These are phyloP conservation scores for Flaveria floridana DNA, from an alignment of 140 eudicot species.

Conservation along the genomic window DNA sequence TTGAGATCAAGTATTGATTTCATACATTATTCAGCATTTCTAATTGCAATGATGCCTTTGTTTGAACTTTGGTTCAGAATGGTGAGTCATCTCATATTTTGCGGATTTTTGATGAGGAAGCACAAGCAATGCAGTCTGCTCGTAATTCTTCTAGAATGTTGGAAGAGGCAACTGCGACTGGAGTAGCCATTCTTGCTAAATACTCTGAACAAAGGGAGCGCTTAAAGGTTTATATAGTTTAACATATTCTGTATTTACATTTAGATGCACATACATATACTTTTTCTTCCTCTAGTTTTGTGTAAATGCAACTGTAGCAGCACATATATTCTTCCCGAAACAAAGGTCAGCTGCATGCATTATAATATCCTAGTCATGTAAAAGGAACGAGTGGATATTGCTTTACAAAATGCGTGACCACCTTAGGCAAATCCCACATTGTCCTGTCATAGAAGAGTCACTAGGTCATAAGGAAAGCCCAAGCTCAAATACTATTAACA, in stretches of 20 bases:
- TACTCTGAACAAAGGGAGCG: slow-evolving; percentile 90
- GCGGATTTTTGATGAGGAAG: slow-evolving; percentile 89
- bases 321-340: slow-evolving; percentile 12
- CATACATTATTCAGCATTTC: not conserved
- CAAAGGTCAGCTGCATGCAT: slow-evolving; percentile 6
- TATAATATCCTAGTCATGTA: not conserved
- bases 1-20: slow-evolving; percentile 14
- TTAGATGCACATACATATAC: not conserved
- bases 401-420: not conserved
- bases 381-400: not conserved
- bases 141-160: slow-evolving; percentile 81
- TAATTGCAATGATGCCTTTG: slow-evolving; percentile 12
- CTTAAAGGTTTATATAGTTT: slow-evolving; percentile 58
- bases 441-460: not conserved
- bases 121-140: slow-evolving; percentile 91
- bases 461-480: not conserved
- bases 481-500: not conserved
- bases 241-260: not conserved
- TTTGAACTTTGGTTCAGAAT: slow-evolving; percentile 46
- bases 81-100: slow-evolving; percentile 90
- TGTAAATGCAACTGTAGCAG: not conserved
- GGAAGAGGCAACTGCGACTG: slow-evolving; percentile 84
- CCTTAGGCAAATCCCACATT: not conserved
- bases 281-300: not conserved
- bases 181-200: slow-evolving; percentile 79